Percentiles rank a stretch among this genome's conserved stretches.
These are phyloP conservation scores for Straminergon stramineum DNA, from an alignment of 225 moss, liverwort and hornwort genomes.

Conservation along the genomic window DNA sequence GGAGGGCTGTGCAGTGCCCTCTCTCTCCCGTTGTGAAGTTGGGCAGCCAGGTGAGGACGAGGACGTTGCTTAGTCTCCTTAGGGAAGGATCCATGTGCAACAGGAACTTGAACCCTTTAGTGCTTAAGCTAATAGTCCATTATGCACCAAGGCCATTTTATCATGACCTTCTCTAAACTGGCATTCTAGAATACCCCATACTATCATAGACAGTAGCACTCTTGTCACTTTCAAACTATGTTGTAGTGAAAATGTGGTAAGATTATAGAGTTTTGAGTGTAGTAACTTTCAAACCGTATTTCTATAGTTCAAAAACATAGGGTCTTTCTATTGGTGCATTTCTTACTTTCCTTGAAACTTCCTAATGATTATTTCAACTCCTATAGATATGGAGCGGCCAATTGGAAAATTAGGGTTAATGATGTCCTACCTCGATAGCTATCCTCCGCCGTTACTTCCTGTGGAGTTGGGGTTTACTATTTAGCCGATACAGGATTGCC, in stretches of 20 bases:
- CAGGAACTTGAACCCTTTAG: background rate
- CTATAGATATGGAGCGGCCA: background rate
- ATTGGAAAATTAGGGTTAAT: background rate
- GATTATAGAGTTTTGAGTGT: background rate
- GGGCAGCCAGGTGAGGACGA: slow-evolving; percentile 30
- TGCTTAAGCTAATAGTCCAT: background rate
- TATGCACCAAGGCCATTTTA: background rate
- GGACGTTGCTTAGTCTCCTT: background rate
- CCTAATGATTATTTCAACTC: background rate
- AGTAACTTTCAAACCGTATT: background rate
- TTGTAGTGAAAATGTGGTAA: background rate
- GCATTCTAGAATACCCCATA: background rate
- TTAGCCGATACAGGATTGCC: background rate
- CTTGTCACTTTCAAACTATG: background rate
- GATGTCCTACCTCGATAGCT: background rate
- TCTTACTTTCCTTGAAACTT: background rate
- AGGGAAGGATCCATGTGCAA: background rate
- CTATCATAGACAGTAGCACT: background rate
- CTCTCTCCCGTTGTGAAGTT: slow-evolving; percentile 22
- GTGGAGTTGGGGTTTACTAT: background rate
- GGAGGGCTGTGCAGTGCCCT: slow-evolving; percentile 10
- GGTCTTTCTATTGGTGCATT: background rate
- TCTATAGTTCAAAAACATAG: background rate
- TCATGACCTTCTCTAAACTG: background rate
- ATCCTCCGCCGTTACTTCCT: background rate